Conservation (phyloP, 129 eudicot genomes). For the Silybum marianum region DNA sequence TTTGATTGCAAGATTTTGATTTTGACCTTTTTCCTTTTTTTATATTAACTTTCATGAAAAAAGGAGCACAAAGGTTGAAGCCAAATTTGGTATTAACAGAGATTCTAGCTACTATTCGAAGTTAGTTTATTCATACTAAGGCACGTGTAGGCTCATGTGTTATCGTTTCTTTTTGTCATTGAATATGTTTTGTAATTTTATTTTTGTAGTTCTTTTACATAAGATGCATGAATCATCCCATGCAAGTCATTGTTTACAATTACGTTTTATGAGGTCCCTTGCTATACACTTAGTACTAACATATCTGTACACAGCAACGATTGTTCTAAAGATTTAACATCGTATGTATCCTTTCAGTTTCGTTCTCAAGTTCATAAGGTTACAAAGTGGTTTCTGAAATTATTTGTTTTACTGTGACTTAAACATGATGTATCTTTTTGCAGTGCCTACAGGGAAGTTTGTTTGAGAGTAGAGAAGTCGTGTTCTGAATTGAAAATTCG, state of each 20-base stretch:
- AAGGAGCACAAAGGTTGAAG: background rate
- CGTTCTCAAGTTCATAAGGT: constrained; percentile 7
- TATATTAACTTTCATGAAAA: background rate
- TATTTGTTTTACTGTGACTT: constrained; percentile 1
- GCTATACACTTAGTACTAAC: constrained; percentile 5
- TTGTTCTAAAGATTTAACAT: background rate
- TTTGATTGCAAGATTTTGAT: background rate
- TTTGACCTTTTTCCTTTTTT: background rate
- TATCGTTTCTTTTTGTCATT: constrained; percentile 1
- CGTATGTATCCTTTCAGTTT: background rate
- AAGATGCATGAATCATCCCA: background rate
- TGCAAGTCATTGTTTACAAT: background rate
- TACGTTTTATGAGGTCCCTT: background rate
- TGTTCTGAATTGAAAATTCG: constrained; percentile 5
- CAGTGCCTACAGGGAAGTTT: constrained; percentile 26
- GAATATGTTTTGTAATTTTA: background rate
- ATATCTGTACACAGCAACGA: background rate
- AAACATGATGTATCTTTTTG: constrained; percentile 16
- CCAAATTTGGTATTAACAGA: constrained; percentile 8
- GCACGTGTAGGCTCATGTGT: constrained; percentile 7
- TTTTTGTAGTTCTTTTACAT: background rate
- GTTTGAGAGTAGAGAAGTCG: constrained; percentile 17
- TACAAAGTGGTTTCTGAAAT: constrained; percentile 6
- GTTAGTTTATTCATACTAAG: constrained; percentile 2
- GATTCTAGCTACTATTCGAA: background rate